These are phyloP conservation scores for Penicillium sp. DNA, from an alignment of 2,329 filamentous ascomycete species.

Conservation along the genomic window DNA sequence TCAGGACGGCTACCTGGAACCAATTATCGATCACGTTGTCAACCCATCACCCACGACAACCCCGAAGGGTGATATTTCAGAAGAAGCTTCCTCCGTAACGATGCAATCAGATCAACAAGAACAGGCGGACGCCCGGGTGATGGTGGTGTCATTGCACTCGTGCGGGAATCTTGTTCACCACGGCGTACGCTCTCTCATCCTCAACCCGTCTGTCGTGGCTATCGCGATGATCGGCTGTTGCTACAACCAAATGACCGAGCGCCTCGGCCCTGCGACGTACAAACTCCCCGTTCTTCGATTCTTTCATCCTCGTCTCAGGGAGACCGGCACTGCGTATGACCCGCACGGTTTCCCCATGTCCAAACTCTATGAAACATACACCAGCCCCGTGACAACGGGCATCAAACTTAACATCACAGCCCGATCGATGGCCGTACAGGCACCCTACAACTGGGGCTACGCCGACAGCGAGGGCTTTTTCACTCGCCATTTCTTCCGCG, in stretches of 20 bases:
- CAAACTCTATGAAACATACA: slow-evolving; percentile 58
- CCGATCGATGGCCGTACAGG: slow-evolving; percentile 97
- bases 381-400: slow-evolving; percentile 56
- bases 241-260: slow-evolving; percentile 93
- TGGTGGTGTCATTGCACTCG: slow-evolving; percentile 94
- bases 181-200: slow-evolving; percentile 76
- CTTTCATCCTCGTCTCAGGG: slow-evolving; percentile 65
- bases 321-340: slow-evolving; percentile 71
- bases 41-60: slow-evolving; percentile 12
- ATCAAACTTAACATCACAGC: slow-evolving; percentile 92
- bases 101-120: slow-evolving; percentile 8
- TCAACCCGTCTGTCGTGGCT: slow-evolving; percentile 82
- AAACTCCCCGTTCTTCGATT: slow-evolving; percentile 77
- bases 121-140: slow-evolving; percentile 48
- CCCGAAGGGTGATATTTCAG: background rate
- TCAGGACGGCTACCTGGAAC: slow-evolving; percentile 40
- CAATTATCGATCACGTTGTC: slow-evolving; percentile 34
- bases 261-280: slow-evolving; percentile 79
- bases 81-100: slow-evolving; percentile 6
- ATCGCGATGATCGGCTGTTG: slow-evolving; percentile 96
- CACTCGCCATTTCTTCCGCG: slow-evolving; percentile 86
- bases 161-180: slow-evolving; percentile 98
- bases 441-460: slow-evolving; percentile 84
- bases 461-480: slow-evolving; percentile 84
- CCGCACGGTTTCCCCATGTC: slow-evolving; percentile 95